A percentile compares a stretch with the other conserved stretches of the same genome.
Evolutionary conservation across 2,329 filamentous ascomycete genomes (phyloP).

Genomic region (Talaromyces albobiverticillius): DNA sequence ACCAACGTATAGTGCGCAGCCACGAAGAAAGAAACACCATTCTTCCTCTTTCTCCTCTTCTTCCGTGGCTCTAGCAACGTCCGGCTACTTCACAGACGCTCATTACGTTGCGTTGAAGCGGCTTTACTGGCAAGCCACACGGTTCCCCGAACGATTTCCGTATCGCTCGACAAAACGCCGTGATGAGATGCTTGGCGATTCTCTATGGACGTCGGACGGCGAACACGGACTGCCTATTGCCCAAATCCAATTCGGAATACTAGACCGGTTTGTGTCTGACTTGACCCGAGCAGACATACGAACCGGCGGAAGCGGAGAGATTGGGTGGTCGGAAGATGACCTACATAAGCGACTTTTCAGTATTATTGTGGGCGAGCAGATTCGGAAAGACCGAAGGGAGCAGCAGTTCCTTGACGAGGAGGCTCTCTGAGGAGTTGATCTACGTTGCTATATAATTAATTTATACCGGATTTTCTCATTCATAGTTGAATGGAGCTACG

Average conservation of each 20-base stretch:
- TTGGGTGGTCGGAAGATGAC: slow-evolving; percentile 45
- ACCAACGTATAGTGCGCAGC: background rate
- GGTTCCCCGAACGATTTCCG: slow-evolving; percentile 34
- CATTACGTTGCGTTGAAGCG: slow-evolving; percentile 39
- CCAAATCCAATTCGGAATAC: slow-evolving; percentile 41
- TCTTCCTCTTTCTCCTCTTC: background rate
- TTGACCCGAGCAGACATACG: slow-evolving; percentile 32
- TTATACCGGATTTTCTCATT: background rate
- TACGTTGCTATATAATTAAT: background rate
- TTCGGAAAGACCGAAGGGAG: slow-evolving; percentile 39
- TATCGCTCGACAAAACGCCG: slow-evolving; percentile 35
- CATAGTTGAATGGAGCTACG: background rate
- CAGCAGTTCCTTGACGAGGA: slow-evolving; percentile 12
- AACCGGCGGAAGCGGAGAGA: slow-evolving; percentile 34
- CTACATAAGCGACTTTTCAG: slow-evolving; percentile 44
- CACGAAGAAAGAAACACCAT: slow-evolving; percentile 5
- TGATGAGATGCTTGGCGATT: slow-evolving; percentile 39
- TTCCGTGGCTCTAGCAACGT: slow-evolving; percentile 26
- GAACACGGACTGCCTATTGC: slow-evolving; percentile 39
- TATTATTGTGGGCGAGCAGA: slow-evolving; percentile 46
- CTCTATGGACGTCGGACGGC: slow-evolving; percentile 43
- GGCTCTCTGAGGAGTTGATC: background rate
- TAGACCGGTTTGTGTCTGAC: slow-evolving; percentile 39
- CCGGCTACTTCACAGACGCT: slow-evolving; percentile 41
- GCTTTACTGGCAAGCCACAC: slow-evolving; percentile 38